Base-by-base conservation (phyloP, 2,329 filamentous ascomycete genomes). In the Colletotrichum orchidophilum region DNA sequence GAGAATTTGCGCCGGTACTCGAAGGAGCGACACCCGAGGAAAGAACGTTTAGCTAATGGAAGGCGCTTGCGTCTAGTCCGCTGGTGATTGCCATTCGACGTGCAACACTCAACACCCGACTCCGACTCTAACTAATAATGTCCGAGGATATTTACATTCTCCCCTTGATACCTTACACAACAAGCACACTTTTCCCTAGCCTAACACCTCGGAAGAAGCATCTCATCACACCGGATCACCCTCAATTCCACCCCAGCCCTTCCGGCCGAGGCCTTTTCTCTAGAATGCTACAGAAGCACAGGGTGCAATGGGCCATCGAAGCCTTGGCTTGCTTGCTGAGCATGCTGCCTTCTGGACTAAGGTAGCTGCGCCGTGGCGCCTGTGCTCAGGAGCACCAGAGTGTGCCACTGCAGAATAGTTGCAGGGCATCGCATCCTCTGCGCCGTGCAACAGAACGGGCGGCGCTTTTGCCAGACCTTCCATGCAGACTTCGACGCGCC, bases 401-500 rank as follows among this genome's bases (percentile, higher is more conserved):
- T 49, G 68, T 67, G 42, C n/a, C 63, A 67, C 62, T 62, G 68
- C 68, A 70, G 63, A 21, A 59, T 27, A 18, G 55, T 31, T 42
- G 50, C 67, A 70, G 62, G 46, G 62, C 39, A 27, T 35, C 29
- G 67, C 68, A 67, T 26, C 63, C 63, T 49, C 54, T 70, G 27
- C 62, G 24, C 27, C 21, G 46, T 50, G n/a, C 35, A 31, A 62
- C 42, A 26, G 55, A 55, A 31, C 63, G 21, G 68, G 29, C 68
- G 68, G 68, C 68, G 64, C 58, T 57, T 26, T 46, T 53, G 49
- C 52, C 31, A 55, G 68, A 71, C 35, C 68, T 71, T 71, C 68
- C 53, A 31, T 71, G 68, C 68, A 71, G 68, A 57, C 63, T 71
- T 71, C 68, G 68, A 71, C 68, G 52, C 68, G 58, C 52, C 68